phyloP scores from a whole-genome alignment of 2,329 filamentous ascomycete genomes.

The Sporothrix protearum region DNA sequence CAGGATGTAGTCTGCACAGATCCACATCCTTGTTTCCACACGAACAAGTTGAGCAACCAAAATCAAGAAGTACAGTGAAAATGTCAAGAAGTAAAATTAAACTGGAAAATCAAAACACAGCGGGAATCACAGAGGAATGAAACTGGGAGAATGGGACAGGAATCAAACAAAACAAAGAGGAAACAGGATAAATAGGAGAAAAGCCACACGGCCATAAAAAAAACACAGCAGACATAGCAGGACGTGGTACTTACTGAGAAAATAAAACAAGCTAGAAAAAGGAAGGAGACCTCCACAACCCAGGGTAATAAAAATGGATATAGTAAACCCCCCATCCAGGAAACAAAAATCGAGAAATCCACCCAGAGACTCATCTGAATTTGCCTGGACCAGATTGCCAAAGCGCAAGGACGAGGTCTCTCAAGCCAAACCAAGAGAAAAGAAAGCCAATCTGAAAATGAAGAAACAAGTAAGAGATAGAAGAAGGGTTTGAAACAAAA shows the following conservation, averaged over 20 bases:
- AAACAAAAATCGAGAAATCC: slow-evolving; percentile 21
- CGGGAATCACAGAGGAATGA: slow-evolving; percentile 7
- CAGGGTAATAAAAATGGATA: slow-evolving; percentile 15
- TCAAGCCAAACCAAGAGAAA: slow-evolving; percentile 3
- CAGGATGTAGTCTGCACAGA: no score
- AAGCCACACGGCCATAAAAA: not conserved
- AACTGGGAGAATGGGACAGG: not conserved
- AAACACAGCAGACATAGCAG: not conserved
- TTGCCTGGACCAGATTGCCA: slow-evolving; percentile 21
- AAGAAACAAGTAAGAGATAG: not conserved
- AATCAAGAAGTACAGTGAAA: not conserved
- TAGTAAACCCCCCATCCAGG: not conserved
- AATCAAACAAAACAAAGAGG: not conserved
- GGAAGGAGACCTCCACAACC: slow-evolving; percentile 1
- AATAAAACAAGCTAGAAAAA: not conserved
- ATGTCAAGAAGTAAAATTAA: not conserved
- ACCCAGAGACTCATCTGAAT: slow-evolving; percentile 26
- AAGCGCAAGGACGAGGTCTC: slow-evolving; percentile 24
- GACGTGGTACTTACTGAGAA: not conserved
- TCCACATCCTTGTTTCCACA: no score
- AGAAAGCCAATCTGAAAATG: not conserved
- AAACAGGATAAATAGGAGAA: not conserved
- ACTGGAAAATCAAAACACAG: not conserved
- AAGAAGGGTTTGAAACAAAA: not conserved
- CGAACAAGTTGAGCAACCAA: no score